phyloP scores from a whole-genome alignment of 2,329 filamentous ascomycete genomes.

The Arthrobotrys sinensis region DNA sequence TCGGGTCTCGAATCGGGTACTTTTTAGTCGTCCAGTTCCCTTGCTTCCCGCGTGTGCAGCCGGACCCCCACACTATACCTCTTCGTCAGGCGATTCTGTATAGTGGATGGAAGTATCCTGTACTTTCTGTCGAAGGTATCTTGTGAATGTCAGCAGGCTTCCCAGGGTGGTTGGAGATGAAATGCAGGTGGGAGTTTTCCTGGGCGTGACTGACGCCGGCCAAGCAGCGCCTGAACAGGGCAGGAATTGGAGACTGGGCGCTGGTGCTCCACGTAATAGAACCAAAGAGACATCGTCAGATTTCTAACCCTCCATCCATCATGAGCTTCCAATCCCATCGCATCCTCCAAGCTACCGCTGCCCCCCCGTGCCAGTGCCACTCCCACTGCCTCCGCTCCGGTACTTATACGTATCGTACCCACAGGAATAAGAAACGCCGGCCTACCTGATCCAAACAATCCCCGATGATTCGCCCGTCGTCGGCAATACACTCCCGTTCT shows the following conservation, averaged over 20 bases:
- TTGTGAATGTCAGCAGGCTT: no score
- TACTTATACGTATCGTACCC: neutral
- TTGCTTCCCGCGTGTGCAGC: conserved; percentile 28
- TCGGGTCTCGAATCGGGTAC: conserved; percentile 22
- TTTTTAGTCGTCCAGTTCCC: neutral
- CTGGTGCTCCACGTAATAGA: neutral
- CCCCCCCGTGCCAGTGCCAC: conserved; percentile 8
- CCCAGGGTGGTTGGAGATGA: neutral
- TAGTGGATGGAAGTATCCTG: no score
- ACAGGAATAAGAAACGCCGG: conserved; percentile 11
- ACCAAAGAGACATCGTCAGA: conserved; percentile 5
- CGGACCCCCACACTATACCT: neutral
- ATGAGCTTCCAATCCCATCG: conserved; percentile 12
- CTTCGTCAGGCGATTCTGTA: no score
- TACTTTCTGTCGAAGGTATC: no score
- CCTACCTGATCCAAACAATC: conserved; percentile 5
- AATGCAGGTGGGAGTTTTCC: neutral
- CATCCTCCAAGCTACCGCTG: neutral
- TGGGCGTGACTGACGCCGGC: neutral
- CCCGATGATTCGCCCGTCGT: conserved; percentile 22
- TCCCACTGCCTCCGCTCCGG: neutral
- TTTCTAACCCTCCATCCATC: neutral
- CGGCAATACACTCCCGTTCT: conserved; percentile 17
- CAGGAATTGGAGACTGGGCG: neutral
- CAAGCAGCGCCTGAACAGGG: neutral